phyloP scores from a whole-genome alignment of 495 filamentous ascomycete genomes.

The Trichoderma parareesei region DNA sequence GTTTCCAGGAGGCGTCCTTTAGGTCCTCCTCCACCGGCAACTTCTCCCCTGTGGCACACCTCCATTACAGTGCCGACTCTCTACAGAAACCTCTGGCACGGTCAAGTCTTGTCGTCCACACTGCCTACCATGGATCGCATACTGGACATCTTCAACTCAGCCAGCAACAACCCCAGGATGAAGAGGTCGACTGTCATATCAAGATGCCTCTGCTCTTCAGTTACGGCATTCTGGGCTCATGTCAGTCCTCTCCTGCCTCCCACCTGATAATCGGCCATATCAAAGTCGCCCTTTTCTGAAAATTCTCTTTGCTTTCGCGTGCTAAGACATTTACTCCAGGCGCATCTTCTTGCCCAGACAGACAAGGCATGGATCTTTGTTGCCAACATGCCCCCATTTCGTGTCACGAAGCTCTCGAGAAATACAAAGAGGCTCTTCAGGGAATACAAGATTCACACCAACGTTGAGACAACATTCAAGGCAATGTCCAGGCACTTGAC shows the following conservation, averaged over 20 bases:
- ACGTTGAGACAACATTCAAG: background rate
- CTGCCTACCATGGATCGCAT: background rate
- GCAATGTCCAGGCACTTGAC: background rate
- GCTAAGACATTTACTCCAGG: background rate
- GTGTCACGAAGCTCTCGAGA: background rate
- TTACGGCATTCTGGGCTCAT: constrained; percentile 4
- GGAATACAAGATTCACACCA: background rate
- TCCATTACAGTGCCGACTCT: background rate
- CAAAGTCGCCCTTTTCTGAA: background rate
- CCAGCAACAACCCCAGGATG: background rate
- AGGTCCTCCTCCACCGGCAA: background rate
- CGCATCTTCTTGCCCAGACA: background rate
- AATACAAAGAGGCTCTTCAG: background rate
- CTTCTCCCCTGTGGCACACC: background rate
- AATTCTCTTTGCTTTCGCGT: background rate
- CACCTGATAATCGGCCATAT: background rate
- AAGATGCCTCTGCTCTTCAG: background rate
- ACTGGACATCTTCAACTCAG: background rate
- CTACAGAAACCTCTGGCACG: background rate
- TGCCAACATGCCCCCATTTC: constrained; percentile 6
- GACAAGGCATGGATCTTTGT: constrained; percentile 1
- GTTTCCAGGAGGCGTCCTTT: background rate
- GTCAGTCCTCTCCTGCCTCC: background rate
- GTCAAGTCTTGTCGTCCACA: background rate
- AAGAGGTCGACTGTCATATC: background rate